Base-by-base conservation (phyloP, 1,284 basidiomycete species). In the Ustilago trichophora region DNA sequence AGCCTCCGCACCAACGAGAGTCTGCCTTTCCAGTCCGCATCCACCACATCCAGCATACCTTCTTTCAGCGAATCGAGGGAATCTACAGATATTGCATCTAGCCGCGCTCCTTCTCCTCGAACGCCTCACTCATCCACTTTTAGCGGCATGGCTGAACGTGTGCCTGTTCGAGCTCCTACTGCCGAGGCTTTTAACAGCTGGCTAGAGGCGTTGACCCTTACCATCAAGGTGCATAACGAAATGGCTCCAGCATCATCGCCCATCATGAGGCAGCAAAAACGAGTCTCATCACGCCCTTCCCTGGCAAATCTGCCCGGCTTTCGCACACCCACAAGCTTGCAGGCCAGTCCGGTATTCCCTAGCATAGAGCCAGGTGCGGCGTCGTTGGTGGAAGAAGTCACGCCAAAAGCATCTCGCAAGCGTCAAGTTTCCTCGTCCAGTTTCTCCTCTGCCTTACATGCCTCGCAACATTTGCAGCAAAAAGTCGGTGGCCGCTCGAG, bases 281-380 rank as follows among this genome's bases (percentile, higher is more conserved):
- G 43, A 11, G 24, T 19, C 9, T 40, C 48, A 15, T 12, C 36
- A 3, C 49, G 54, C 2, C 62, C 54, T 0, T 48, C 54, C 0
- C 24, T 64, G 8, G 31, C 41, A 36, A 47, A 40, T 22, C 36
- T 64, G 9, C 37, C 62, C 13, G 62, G 62, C 49, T 64, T 64
- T 18, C 53, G 54, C 10, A 54, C 54, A 2, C 40, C 53, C 6
- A n/a, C 41, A 0, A 40, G 29, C 18, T 32, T 47, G 13, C 25
- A 44, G 11, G n/a, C 19, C 10, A 35, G 43, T 29, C 53, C 44
- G 0, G 19, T 31, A 6, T 43, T 55, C 18, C 43, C 52, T 6
- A 35, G 19, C 15, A 9, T 43, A 27, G 26, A 41, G 2, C 6
- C 13, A 10, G 22, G 36, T 9, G 24, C 12, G 1, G 25, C 7